These are phyloP conservation scores for Pseudopyrenochaeta lycopersici DNA, from an alignment of 2,329 filamentous ascomycete species.

Conservation along the genomic window DNA sequence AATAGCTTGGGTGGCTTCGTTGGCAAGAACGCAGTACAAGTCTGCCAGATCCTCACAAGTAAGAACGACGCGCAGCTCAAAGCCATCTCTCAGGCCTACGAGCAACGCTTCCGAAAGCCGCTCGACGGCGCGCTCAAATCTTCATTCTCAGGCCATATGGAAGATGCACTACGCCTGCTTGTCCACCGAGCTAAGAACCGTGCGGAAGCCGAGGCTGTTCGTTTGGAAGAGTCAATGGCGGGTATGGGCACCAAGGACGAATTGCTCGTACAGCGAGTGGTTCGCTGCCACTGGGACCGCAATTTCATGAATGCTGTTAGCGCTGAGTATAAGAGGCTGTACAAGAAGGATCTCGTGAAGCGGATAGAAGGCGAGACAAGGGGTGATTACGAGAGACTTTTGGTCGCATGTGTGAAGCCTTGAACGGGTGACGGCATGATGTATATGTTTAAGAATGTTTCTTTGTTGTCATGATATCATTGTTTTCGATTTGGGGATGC, in stretches of 20 bases:
- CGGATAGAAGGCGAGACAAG: slow-evolving; percentile 85
- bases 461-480: slow-evolving; percentile 6
- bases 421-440: slow-evolving; percentile 1
- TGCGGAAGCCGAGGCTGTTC: slow-evolving; percentile 81
- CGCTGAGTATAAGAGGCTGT: slow-evolving; percentile 77
- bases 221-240: slow-evolving; percentile 88
- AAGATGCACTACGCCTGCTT: slow-evolving; percentile 81
- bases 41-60: slow-evolving; percentile 79
- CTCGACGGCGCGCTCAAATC: slow-evolving; percentile 79
- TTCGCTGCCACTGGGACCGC: slow-evolving; percentile 85
- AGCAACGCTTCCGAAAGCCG: slow-evolving; percentile 73
- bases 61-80: slow-evolving; percentile 85
- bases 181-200: slow-evolving; percentile 80
- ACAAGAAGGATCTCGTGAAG: slow-evolving; percentile 70
- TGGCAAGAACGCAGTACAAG: slow-evolving; percentile 77
- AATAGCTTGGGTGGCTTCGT: slow-evolving; percentile 70
- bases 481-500: too few relatives aligned
- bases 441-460: neutral
- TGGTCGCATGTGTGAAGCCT: slow-evolving; percentile 71
- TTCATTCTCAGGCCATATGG: slow-evolving; percentile 93
- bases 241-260: slow-evolving; percentile 88
- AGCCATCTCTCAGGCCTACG: slow-evolving; percentile 80
- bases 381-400: slow-evolving; percentile 79
- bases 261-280: slow-evolving; percentile 77
- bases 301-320: slow-evolving; percentile 79